Evolutionary conservation across 257 asterid species (phyloP).

Genomic region (Petrea volubilis): DNA sequence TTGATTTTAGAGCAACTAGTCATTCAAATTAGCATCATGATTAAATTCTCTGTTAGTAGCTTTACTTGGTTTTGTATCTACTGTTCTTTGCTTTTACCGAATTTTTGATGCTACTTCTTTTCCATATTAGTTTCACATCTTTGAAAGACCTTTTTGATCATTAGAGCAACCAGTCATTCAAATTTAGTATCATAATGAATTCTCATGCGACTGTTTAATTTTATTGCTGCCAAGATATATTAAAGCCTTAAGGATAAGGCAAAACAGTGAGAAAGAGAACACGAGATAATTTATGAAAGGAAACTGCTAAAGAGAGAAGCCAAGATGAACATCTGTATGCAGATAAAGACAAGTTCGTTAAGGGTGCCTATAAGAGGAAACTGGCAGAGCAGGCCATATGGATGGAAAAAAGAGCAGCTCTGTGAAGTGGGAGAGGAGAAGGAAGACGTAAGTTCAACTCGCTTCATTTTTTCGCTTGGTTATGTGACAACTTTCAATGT

Average conservation of each 20-base stretch:
- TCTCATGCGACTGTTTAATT: not conserved
- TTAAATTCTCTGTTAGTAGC: too few relatives aligned
- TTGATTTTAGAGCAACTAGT: too few relatives aligned
- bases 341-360: conserved; percentile 81
- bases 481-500: too few relatives aligned
- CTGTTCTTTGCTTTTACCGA: not conserved
- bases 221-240: conserved; percentile 78
- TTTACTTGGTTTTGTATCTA: not conserved
- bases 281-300: conserved; percentile 78
- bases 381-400: conserved; percentile 93
- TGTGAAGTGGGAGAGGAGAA: conserved; percentile 74
- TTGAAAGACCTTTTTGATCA: not conserved
- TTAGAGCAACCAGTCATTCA: not conserved
- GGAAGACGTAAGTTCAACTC: conserved; percentile 65
- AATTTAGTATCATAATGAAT: conserved; percentile 1
- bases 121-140: not conserved
- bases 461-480: conserved; percentile 5
- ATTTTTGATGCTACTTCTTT: not conserved
- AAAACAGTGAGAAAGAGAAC: conserved; percentile 83
- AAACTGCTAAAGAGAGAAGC: conserved; percentile 91
- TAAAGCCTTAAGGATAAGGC: conserved; percentile 66
- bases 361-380: conserved; percentile 87
- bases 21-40: too few relatives aligned
- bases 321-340: conserved; percentile 77
- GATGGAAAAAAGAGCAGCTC: conserved; percentile 84